Evolutionary conservation across 345 rosid species (phyloP), one percentile per base, ranked within the genome.

Genomic region (Arabidopsis suecica): DNA sequence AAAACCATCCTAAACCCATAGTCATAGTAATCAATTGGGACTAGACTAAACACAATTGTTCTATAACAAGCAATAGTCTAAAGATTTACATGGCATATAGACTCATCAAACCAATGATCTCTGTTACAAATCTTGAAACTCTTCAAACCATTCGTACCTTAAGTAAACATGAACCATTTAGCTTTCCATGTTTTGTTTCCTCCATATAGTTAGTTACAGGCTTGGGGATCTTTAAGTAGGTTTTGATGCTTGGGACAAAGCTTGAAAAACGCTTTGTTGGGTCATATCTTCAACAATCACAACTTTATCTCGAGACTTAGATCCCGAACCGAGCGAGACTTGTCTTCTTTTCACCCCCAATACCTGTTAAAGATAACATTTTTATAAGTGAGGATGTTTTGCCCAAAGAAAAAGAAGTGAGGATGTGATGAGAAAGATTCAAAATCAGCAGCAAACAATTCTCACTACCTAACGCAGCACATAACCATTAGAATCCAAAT

Each of bases 271-370:
- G 32, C 68, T 82, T 69, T 88, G 83, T 41, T 76, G 61, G 8
- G 80, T 83, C 71, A 85, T 74, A 61, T 86, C 95, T 76, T 90
- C 97, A 56, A 90, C 97, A 30, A 94, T 86, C 58, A 94, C 87
- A 66, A 92, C 86, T 83, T 94, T 91, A 83, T 88, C 93, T 78
- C 96, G 85, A 51, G 97, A 94, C 85, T 89, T 90, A 22, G 97
- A 91, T 42, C 97, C 97, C 2, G 90, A 82, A 71, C 90, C 91
- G 42, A 94, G 65, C 5, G 91, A 92, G 28, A 94, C 86, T 68
- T 90, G 96, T 82, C 99, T 89, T 69, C 80, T 84, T 84, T 92
- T 90, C 55, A 91, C 93, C 16, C 97, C 90, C 45, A 94, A 76
- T 45, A 90, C 96, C 96, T 95, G 85, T 33, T 22, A 33, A 61